phyloP scores from a whole-genome alignment of 345 rosid species.

The Eucalyptus paniculata region DNA sequence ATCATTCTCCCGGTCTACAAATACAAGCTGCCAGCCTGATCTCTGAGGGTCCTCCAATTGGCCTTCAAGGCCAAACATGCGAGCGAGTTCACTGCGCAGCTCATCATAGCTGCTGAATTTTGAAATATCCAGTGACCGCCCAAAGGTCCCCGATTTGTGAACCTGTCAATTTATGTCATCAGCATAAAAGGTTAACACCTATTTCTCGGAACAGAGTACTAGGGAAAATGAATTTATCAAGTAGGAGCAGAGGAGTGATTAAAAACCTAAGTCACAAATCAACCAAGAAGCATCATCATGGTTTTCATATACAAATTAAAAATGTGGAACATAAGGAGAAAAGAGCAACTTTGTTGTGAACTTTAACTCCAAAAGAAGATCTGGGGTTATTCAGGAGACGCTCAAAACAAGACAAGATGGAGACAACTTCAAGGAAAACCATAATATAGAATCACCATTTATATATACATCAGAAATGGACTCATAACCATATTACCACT shows the following conservation, averaged over 20 bases:
- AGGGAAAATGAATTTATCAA: background rate
- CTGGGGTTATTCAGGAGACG: background rate
- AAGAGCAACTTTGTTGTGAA: background rate
- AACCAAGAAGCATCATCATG: background rate
- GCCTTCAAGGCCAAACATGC: constrained; percentile 39
- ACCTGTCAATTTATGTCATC: constrained; percentile 5
- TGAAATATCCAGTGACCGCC: constrained; percentile 36
- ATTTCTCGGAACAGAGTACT: background rate
- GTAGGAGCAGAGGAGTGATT: background rate
- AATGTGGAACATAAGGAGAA: background rate
- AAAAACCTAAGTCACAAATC: background rate
- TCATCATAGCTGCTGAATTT: constrained; percentile 35
- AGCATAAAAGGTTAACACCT: background rate
- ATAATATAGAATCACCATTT: background rate
- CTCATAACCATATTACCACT: background rate
- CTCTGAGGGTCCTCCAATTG: constrained; percentile 41
- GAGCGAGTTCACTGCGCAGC: constrained; percentile 36
- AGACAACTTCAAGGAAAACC: background rate
- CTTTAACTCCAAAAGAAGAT: background rate
- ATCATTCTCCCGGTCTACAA: constrained; percentile 43
- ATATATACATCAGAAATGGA: background rate
- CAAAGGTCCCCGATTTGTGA: constrained; percentile 31
- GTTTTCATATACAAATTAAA: background rate
- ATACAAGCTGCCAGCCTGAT: constrained; percentile 60
- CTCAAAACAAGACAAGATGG: background rate